Conservation (phyloP, 352 stramenopile species). For the Phytophthora sp. region DNA sequence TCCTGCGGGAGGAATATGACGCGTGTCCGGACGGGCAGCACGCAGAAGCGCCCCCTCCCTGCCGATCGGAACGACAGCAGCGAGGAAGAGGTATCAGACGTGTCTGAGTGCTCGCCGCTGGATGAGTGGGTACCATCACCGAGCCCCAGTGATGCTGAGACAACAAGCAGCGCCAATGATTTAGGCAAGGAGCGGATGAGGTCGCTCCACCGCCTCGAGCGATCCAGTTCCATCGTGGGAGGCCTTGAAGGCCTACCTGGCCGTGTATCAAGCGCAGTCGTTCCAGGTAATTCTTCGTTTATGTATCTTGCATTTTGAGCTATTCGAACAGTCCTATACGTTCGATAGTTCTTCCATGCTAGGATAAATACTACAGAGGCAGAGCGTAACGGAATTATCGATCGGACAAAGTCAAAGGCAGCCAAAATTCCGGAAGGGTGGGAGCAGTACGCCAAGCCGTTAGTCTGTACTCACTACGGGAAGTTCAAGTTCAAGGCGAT, state of each 20-base stretch:
- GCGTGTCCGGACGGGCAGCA: neutral
- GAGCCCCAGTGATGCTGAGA: neutral
- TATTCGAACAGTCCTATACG: neutral
- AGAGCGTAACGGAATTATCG: too few species aligned
- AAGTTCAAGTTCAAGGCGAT: too few species aligned
- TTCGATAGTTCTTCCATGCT: conserved; percentile 25
- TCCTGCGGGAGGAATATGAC: neutral
- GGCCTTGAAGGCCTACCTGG: neutral
- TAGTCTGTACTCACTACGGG: too few species aligned
- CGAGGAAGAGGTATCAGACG: neutral
- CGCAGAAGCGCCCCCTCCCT: neutral
- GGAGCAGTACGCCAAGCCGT: too few species aligned
- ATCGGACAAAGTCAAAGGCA: too few species aligned
- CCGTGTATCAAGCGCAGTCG: neutral
- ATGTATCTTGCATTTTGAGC: too few species aligned
- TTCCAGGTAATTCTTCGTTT: too few species aligned
- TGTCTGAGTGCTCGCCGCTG: neutral
- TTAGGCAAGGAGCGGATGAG: neutral
- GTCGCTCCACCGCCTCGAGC: neutral
- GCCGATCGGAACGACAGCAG: too few species aligned
- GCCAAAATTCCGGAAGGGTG: too few species aligned
- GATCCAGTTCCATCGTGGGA: neutral
- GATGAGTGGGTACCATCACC: neutral
- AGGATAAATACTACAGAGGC: neutral
- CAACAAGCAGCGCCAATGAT: neutral